phyloP scores from a whole-genome alignment of 208 protist genomes.

The Phytomonas francai region DNA sequence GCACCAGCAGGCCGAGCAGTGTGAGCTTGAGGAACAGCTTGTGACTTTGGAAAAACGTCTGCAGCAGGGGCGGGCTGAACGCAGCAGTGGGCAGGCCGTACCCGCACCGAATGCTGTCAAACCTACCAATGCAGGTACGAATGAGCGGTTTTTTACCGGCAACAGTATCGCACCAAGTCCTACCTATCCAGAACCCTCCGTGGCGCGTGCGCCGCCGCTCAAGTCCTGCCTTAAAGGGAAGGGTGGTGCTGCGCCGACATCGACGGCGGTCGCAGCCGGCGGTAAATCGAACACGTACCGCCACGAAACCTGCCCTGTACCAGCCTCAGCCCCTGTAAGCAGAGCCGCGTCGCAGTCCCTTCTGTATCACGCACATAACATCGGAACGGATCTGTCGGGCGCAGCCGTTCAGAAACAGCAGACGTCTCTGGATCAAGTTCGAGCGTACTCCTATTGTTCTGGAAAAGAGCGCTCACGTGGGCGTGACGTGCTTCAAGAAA shows the following conservation, averaged over 20 bases:
- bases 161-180: slow-evolving; percentile 11
- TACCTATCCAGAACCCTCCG: neutral
- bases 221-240: slow-evolving; percentile 41
- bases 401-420: too few relatives aligned
- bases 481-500: too few relatives aligned
- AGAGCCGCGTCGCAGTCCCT: slow-evolving; percentile 48
- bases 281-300: neutral
- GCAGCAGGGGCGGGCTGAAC: slow-evolving; percentile 34
- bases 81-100: slow-evolving; percentile 24
- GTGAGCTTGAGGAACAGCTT: slow-evolving; percentile 50
- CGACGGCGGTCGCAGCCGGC: slow-evolving; percentile 6
- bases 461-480: too few relatives aligned
- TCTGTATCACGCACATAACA: slow-evolving; percentile 7
- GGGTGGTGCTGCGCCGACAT: slow-evolving; percentile 3
- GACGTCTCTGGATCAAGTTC: too few relatives aligned
- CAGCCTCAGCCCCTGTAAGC: slow-evolving; percentile 39
- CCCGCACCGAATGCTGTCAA: slow-evolving; percentile 18
- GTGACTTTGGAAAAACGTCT: slow-evolving; percentile 31
- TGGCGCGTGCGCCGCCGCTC: slow-evolving; percentile 13
- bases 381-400: too few relatives aligned
- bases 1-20: slow-evolving; percentile 44
- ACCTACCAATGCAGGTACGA: slow-evolving; percentile 1
- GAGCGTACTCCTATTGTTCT: too few relatives aligned
- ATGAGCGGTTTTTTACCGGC: too few relatives aligned
- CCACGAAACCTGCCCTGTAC: neutral